Conservation (phyloP, 176 grass and related monocot genomes). For the Lolium perenne region DNA sequence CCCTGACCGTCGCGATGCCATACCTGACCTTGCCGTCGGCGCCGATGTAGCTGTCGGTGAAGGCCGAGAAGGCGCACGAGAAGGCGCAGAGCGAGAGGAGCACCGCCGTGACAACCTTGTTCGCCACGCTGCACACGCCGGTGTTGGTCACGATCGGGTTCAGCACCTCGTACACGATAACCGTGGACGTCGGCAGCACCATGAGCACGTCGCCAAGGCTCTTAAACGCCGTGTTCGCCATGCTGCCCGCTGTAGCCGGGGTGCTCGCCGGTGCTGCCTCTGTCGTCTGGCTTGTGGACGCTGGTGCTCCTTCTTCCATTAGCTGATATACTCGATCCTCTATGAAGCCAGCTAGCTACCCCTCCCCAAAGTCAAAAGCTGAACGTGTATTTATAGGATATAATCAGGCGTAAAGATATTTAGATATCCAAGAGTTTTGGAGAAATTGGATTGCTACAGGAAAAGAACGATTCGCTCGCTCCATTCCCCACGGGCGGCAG, state of each 20-base stretch:
- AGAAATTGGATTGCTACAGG: no score
- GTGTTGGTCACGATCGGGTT: slow-evolving; percentile 66
- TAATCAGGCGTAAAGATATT: not conserved
- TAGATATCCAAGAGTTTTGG: no score
- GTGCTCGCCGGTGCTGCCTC: not conserved
- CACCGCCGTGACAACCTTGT: slow-evolving; percentile 52
- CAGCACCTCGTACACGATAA: slow-evolving; percentile 76
- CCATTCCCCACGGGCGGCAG: no score
- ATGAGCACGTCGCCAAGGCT: slow-evolving; percentile 69
- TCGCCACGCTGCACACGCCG: slow-evolving; percentile 45
- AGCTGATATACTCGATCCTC: not conserved
- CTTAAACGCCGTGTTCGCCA: slow-evolving; percentile 57
- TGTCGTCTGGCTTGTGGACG: not conserved
- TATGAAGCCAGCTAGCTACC: not conserved
- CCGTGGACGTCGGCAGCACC: slow-evolving; percentile 72
- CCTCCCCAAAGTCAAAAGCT: not conserved
- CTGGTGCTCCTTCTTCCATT: slow-evolving; percentile 47
- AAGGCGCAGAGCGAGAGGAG: slow-evolving; percentile 50
- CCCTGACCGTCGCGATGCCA: slow-evolving; percentile 58
- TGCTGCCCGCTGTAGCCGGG: not conserved
- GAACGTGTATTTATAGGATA: slow-evolving; percentile 15
- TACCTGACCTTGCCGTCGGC: slow-evolving; percentile 69
- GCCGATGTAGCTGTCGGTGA: slow-evolving; percentile 74
- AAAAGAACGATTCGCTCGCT: no score
- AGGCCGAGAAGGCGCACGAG: slow-evolving; percentile 66